Evolutionary conservation across 495 filamentous ascomycete genomes (phyloP).

Genomic region (Xanthoparmelia taractica): DNA sequence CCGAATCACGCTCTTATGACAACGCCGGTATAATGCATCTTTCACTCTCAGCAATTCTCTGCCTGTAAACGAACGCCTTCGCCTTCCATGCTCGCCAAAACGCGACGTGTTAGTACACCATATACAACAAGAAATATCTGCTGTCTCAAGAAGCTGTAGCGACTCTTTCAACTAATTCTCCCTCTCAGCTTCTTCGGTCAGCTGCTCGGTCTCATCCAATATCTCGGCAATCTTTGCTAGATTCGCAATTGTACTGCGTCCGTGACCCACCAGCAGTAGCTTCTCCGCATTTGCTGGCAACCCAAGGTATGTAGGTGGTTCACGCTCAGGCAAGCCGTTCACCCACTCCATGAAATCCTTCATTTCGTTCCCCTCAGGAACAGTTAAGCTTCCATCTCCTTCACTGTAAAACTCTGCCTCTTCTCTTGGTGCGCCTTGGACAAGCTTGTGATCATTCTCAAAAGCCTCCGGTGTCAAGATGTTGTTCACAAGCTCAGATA

Average conservation of each 20-base stretch:
- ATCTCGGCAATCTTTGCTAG: constrained; percentile 72
- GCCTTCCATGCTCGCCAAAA: constrained; percentile 24
- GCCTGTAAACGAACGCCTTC: constrained; percentile 16
- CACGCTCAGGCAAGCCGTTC: constrained; percentile 81
- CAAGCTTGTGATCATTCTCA: constrained; percentile 83
- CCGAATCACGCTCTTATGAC: neutral
- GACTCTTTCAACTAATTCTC: neutral
- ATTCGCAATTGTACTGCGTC: constrained; percentile 76
- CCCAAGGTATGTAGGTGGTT: constrained; percentile 94
- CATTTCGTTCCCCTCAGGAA: constrained; percentile 72
- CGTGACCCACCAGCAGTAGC: constrained; percentile 82
- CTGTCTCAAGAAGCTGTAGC: neutral
- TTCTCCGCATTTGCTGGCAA: constrained; percentile 96
- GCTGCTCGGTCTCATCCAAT: constrained; percentile 88
- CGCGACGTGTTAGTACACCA: constrained; percentile 13
- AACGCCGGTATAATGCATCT: constrained; percentile 15
- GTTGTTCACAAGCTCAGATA: constrained; percentile 61
- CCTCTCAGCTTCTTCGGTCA: constrained; percentile 59
- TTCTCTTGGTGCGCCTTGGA: constrained; percentile 48
- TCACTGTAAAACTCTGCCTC: constrained; percentile 35
- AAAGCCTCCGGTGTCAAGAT: constrained; percentile 82
- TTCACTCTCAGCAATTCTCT: constrained; percentile 9
- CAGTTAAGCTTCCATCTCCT: constrained; percentile 55
- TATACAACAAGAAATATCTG: constrained; percentile 10
- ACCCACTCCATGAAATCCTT: constrained; percentile 90